These are phyloP conservation scores for Dimargaris cristalligena DNA, from an alignment of 192 early-diverging fungal genomes.

Conservation along the genomic window DNA sequence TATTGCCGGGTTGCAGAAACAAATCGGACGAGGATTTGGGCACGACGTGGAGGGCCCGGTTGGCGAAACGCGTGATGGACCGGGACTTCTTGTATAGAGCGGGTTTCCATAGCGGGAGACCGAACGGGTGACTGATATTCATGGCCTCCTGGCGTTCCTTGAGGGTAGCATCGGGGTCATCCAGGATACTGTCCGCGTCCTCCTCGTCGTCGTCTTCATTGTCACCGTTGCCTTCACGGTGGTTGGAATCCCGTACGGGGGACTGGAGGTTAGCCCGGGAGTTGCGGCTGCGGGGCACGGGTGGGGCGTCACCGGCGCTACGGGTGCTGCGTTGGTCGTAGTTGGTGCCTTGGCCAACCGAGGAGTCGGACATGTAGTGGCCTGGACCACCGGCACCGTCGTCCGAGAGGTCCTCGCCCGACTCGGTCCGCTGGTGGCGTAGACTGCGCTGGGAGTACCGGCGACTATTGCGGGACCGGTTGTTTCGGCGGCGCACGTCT, in stretches of 20 bases:
- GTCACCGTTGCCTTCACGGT: slow-evolving; percentile 9
- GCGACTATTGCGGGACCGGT: no score
- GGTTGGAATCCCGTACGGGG: no score
- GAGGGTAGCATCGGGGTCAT: slow-evolving; percentile 24
- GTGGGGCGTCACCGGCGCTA: no score
- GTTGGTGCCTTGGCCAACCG: no score
- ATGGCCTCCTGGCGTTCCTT: slow-evolving; percentile 42
- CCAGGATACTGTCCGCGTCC: slow-evolving; percentile 13
- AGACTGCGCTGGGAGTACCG: no score
- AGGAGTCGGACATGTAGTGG: no score
- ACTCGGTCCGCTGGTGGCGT: no score
- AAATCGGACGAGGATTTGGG: slow-evolving; percentile 39
- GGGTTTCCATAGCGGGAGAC: slow-evolving; percentile 90
- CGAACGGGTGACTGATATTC: slow-evolving; percentile 79
- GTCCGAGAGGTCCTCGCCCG: no score
- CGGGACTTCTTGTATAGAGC: slow-evolving; percentile 92
- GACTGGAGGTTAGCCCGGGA: not conserved
- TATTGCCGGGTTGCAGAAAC: slow-evolving; percentile 66
- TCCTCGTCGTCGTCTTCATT: slow-evolving; percentile 8
- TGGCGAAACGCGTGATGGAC: slow-evolving; percentile 60
- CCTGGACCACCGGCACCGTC: no score
- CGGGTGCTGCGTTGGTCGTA: no score
- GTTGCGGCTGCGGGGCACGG: slow-evolving; percentile 2
- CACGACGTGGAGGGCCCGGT: slow-evolving; percentile 62
- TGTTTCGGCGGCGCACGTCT: no score